These are phyloP conservation scores for Pleurostoma richardsiae DNA, from an alignment of 2,329 filamentous ascomycete genomes.

Conservation along the genomic window DNA sequence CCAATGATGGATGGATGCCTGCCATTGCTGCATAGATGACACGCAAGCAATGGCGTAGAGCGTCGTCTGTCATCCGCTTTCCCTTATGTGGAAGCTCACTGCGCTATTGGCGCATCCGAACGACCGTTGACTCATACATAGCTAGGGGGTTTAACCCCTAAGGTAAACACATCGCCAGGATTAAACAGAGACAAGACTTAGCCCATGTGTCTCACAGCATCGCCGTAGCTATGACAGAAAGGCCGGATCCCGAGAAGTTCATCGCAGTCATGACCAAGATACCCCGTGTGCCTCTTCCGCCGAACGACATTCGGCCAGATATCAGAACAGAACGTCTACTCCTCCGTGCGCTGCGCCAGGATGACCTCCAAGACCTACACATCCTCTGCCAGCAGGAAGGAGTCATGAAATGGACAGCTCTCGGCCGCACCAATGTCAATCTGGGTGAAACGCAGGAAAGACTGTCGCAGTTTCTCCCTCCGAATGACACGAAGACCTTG, in stretches of 20 bases:
- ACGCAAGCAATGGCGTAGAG: no score
- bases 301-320: neutral
- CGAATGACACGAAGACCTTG: conserved; percentile 3
- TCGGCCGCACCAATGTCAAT: neutral
- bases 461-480: conserved; percentile 1
- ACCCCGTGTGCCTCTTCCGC: neutral
- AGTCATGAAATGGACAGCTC: neutral
- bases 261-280: neutral
- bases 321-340: neutral
- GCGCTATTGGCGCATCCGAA: no score
- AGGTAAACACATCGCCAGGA: no score
- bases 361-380: neutral
- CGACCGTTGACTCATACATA: no score
- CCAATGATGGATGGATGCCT: no score
- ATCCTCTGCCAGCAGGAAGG: neutral
- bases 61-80: no score
- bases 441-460: neutral
- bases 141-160: no score
- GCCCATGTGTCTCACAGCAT: no score
- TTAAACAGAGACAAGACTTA: no score
- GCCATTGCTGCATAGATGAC: no score
- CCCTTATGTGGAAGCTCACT: no score
- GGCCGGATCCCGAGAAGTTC: neutral
- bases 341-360: neutral
- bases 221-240: no score